Conservation (phyloP, 73 alveolate genomes). For the Stentor roeselii region DNA sequence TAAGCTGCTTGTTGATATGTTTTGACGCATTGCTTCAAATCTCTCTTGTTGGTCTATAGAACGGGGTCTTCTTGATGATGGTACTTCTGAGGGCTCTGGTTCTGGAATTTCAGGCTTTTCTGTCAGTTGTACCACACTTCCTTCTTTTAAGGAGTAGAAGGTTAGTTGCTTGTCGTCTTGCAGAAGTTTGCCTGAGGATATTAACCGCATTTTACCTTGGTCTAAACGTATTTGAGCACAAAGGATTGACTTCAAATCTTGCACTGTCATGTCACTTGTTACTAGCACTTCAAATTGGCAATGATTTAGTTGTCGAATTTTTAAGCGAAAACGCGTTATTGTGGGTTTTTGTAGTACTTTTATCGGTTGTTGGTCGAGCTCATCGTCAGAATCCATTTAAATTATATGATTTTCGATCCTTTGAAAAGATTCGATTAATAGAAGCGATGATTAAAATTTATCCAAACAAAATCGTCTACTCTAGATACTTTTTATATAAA, state of each 20-base stretch:
- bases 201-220: slow-evolving; percentile 64
- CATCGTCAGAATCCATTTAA: no score
- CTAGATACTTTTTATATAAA: no score
- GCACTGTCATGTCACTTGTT: slow-evolving; percentile 31
- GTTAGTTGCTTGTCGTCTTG: slow-evolving; percentile 64
- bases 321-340: neutral
- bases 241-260: slow-evolving; percentile 48
- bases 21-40: slow-evolving; percentile 53
- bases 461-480: no score
- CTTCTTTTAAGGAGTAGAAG: slow-evolving; percentile 55
- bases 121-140: slow-evolving; percentile 74
- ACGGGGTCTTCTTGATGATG: slow-evolving; percentile 24
- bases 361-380: no score
- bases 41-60: slow-evolving; percentile 41
- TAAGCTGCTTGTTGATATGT: slow-evolving; percentile 30
- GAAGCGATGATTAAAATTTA: no score
- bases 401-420: no score
- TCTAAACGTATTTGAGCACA: slow-evolving; percentile 56
- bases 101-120: slow-evolving; percentile 51
- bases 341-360: no score
- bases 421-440: no score
- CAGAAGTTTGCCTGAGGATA: slow-evolving; percentile 78
- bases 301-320: neutral
- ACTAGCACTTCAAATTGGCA: slow-evolving; percentile 26
- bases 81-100: slow-evolving; percentile 25